Evolutionary conservation across 2,329 filamentous ascomycete species (phyloP), one percentile per base, ranked within the genome.

Genomic region (Colletotrichum falcatum): DNA sequence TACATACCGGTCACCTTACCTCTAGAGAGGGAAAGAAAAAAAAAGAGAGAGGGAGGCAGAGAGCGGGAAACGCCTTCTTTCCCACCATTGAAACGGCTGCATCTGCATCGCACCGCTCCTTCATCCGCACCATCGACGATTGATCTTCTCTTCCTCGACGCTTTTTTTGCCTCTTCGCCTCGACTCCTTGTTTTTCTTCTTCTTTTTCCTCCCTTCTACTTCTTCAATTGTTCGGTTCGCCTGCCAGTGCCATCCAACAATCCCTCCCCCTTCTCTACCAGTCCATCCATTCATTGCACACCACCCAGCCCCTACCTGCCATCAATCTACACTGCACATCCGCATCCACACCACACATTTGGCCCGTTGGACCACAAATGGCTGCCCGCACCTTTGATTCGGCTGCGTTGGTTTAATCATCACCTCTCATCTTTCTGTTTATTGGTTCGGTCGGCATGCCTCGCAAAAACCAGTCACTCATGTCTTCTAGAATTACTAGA

Each of bases 401-500:
- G 48, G 30, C 67, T 26, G 46, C 58, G n/a, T 44, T 63, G 68
- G 63, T 60, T 61, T 66, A 33, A 51, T 53, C 11, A 5, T 48
- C 35, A 53, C 46, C 58, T 60, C 64, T 73, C 63, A 70, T 63
- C 63, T 65, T 73, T 66, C 72, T 46, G 37, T 53, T 53, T 60
- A n/a, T 59, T 54, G n/a, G 59, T 61, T 49, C 42, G 53, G 65
- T 53, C 54, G 65, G 55, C 60, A 70, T 71, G 66, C 66, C 61
- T 69, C 66, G 48, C 33, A 65, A 73, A 72, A 77, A 67, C 74
- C 74, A 78, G 79, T 81, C 80, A 91, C 93, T 95, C 91, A 98
- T 97, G 94, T 94, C 93, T 90, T 86, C 91, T 89, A 98, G 95
- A 93, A 91, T 96, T 79, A 98, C 95, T 87, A 94, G 95, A 87